These are phyloP conservation scores for Handroanthus guayacan DNA, from an alignment of 257 asterid genomes.

Conservation along the genomic window DNA sequence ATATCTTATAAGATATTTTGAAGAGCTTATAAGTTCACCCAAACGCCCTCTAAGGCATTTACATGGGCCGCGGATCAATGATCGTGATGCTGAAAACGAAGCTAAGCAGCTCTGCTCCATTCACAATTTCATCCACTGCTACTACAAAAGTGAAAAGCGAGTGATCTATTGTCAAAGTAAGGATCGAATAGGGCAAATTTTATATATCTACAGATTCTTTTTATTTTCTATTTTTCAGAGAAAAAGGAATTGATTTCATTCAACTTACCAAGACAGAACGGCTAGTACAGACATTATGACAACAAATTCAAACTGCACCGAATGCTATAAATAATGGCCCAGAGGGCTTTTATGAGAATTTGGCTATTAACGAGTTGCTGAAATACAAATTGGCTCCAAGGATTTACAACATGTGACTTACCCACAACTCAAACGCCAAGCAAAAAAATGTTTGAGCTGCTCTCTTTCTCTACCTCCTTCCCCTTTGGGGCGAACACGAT, in stretches of 20 bases:
- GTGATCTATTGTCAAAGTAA: not conserved
- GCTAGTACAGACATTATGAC: not conserved
- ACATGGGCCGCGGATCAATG: not conserved
- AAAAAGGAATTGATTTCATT: not conserved
- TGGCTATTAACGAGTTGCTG: slow-evolving; percentile 40
- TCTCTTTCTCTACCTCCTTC: slow-evolving; percentile 34
- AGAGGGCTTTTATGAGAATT: slow-evolving; percentile 33
- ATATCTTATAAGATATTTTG: too few species aligned
- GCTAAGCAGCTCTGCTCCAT: not conserved
- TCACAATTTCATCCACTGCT: not conserved
- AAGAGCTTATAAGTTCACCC: too few species aligned
- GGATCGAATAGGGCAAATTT: too few species aligned
- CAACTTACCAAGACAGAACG: not conserved
- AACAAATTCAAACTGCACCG: not conserved
- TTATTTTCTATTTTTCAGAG: not conserved
- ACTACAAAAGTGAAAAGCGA: not conserved
- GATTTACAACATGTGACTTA: slow-evolving; percentile 45
- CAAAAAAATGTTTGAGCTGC: slow-evolving; percentile 52
- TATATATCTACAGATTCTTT: too few species aligned
- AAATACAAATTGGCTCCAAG: slow-evolving; percentile 42
- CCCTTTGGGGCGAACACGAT: slow-evolving; percentile 38
- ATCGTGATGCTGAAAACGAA: not conserved
- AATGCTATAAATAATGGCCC: not conserved
- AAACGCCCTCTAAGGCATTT: too few species aligned
- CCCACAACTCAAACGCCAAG: slow-evolving; percentile 52